Base-by-base conservation (phyloP, 768 basidiomycete genomes). In the Boletales sp. region DNA sequence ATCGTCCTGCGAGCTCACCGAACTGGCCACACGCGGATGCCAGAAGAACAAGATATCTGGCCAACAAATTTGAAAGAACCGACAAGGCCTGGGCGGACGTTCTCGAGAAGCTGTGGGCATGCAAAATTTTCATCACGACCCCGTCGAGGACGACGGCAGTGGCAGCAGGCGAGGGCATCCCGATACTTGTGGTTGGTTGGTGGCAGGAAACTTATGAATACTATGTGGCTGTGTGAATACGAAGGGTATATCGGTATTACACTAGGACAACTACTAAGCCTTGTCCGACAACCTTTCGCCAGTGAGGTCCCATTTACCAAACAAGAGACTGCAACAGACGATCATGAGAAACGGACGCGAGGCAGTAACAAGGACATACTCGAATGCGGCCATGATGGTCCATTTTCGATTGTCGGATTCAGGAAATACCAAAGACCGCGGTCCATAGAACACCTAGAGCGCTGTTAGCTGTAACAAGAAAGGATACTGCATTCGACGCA, bases 401-500 rank as follows among this genome's bases (percentile, higher is more conserved):
- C 93, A 95, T 67, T 94, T 94, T 51, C 95, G 81, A 73, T 99
- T 99, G 72, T 97, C 94, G 0, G 93, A 86, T 70, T 94, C 94
- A 14, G 82, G 86, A 79, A 94, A 99, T 12, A 88, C 95, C 40
- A 96, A 80, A 14, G 90, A 93, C 41, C 94, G 84, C 34, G 86
- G 81, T 8, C 94, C 91, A 64, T 97, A 96, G 67, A 97, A 97
- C 15, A 98, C 87, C 87, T 89, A 55, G 19, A 46, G 42, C 18
- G 32, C 36, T 4, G 32, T 38, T 15, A 41, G 34, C 30, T 43
- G 36, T 34, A 42, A 41, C 31, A 25, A 38, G 41, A 19, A 8
- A 36, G 19, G 10, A 17, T 4, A 36, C 7, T 11, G 25, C 4
- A 0, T 10, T 2, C 3, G 32, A 64, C 69, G 4, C n/a, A 86